Percentiles rank a stretch among this genome's conserved stretches.
Conservation (phyloP, 371 early-diverging fungal genomes). For the Mucor piriformis region DNA sequence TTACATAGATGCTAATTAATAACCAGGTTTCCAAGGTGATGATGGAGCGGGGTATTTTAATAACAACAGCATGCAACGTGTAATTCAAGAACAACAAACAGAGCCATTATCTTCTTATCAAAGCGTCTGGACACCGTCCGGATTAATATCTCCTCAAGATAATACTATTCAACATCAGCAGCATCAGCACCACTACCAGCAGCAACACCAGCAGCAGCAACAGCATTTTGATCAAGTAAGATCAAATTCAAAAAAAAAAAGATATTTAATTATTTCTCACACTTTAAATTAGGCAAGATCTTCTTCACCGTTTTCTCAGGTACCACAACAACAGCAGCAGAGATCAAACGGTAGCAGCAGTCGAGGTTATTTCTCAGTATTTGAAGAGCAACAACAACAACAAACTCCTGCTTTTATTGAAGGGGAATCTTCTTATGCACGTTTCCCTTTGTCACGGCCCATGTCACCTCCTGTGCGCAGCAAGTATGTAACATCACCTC, state of each 20-base stretch:
- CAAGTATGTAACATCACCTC: constrained; percentile 38
- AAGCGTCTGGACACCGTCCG: constrained; percentile 19
- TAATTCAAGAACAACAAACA: not conserved
- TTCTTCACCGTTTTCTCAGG: constrained; percentile 7
- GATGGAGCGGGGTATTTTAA: constrained; percentile 2
- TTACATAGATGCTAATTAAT: not conserved
- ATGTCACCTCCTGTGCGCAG: constrained; percentile 38
- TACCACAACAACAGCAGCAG: constrained; percentile 6
- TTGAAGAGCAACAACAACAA: not conserved
- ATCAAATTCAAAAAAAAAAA: too few relatives aligned
- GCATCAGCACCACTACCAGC: constrained; percentile 2
- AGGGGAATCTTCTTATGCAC: constrained; percentile 12
- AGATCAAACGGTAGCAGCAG: not conserved
- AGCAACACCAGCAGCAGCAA: not conserved
- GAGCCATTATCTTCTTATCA: constrained; percentile 1
- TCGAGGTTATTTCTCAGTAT: constrained; percentile 9
- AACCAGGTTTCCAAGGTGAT: constrained; percentile 6
- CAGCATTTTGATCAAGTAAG: not conserved
- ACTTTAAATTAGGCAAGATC: constrained; percentile 2
- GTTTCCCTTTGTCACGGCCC: constrained; percentile 25
- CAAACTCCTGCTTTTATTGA: constrained; percentile 11
- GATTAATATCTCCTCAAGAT: not conserved
- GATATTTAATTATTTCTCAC: too few relatives aligned
- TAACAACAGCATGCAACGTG: not conserved
- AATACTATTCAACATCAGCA: not conserved